Conservation (phyloP, 2,329 filamentous ascomycete species). For the Hymenoscyphus scutula region DNA sequence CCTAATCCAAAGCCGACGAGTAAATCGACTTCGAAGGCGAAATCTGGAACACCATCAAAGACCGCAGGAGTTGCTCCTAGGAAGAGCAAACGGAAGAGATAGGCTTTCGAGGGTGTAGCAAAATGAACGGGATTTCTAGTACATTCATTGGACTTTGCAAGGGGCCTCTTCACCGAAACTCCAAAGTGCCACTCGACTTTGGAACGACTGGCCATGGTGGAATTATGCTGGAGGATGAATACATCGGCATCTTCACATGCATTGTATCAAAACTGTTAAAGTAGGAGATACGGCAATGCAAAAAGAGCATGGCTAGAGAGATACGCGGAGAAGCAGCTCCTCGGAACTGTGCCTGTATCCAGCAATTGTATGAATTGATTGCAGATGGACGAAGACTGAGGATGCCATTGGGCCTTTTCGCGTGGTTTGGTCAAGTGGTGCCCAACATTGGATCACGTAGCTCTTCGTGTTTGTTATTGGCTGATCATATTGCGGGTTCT, state of each 20-base stretch:
- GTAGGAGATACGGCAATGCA: not conserved
- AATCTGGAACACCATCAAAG: slow-evolving; percentile 23
- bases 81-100: slow-evolving; percentile 35
- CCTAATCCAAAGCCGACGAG: slow-evolving; percentile 29
- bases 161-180: not conserved
- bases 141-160: not conserved
- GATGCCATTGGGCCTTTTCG: not conserved
- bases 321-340: no score
- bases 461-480: not conserved
- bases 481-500: not conserved
- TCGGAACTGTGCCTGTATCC: not conserved
- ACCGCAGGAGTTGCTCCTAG: slow-evolving; percentile 19
- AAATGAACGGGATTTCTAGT: not conserved
- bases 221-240: not conserved
- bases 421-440: not conserved
- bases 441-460: not conserved
- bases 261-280: not conserved
- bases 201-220: not conserved
- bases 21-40: slow-evolving; percentile 26
- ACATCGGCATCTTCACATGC: not conserved
- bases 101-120: slow-evolving; percentile 5
- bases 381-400: not conserved
- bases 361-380: not conserved
- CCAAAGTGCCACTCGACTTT: not conserved
- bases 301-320: not conserved